Base-by-base conservation (phyloP, 208 protist genomes). In the Acanthamoeba triangularis region DNA sequence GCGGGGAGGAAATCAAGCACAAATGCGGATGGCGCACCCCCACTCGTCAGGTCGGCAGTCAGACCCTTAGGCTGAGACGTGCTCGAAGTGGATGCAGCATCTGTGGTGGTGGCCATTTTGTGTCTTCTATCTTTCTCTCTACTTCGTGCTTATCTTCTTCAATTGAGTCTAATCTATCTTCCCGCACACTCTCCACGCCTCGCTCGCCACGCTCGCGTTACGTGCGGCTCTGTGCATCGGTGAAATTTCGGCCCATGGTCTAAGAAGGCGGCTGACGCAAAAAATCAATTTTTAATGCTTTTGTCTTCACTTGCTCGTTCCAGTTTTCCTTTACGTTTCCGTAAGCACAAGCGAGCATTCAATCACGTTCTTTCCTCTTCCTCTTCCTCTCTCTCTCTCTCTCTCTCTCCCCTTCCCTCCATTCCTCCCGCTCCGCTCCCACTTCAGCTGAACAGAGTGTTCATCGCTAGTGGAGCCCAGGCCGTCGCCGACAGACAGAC, bases 401-500 rank as follows among this genome's bases (percentile, higher is more conserved):
- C 4, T 61, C 3, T 41, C n/a, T 87, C 23, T 59, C 41, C 41
- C 44, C 41, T 4, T 8, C 56, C 20, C 56, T 61, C 18, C 56
- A 23, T 23, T 23, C 56, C 3, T 61, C 13, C 5, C 49, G 49
- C 49, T 4, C 18, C 59, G 18, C 18, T 11, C 59, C 25, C 59
- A n/a, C 59, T 65, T 74, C 61, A 74, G 65, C 65, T 74, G 65
- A 74, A 74, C n/a, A 74, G 28, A 37, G 65, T 74, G 30, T 30
- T 74, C 65, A 74, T 74, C 6, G 65, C 65, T 7, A 74, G 65
- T 37, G 65, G 65, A 14, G 65, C 65, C 65, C 65, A 74, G 65
- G 65, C 65, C 6, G 65, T 74, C 65, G 65, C 65, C 65, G 65
- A 74, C 65, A 74, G 65, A 74, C 65, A 74, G 30, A 74, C 65